Conservation (phyloP, 1,284 basidiomycete genomes). For the Earliella scabrosa region DNA sequence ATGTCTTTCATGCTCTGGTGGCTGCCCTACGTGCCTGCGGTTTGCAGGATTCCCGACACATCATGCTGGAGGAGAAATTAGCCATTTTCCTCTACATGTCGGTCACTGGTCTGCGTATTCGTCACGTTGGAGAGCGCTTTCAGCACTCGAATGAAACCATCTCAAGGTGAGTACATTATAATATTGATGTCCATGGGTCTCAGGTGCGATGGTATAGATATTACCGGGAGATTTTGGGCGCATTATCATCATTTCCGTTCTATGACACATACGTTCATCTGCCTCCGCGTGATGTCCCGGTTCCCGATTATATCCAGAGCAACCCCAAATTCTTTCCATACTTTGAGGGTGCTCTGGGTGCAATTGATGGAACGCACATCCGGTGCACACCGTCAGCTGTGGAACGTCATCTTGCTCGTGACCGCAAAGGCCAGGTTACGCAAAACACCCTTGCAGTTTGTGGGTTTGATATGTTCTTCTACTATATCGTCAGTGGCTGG, state of each 20-base stretch:
- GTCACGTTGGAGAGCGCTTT: conserved; percentile 3
- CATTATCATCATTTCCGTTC: background rate
- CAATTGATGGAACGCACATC: conserved; percentile 31
- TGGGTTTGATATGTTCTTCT: conserved; percentile 31
- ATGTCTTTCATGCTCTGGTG: background rate
- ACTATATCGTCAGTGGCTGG: conserved; percentile 39
- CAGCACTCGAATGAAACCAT: conserved; percentile 1
- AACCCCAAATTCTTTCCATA: conserved; percentile 27
- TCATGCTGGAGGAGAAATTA: background rate
- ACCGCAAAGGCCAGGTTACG: conserved; percentile 29
- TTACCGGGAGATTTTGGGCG: conserved; percentile 8
- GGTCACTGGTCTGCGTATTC: conserved; percentile 2
- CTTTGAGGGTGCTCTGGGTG: conserved; percentile 27
- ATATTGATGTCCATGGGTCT: no score
- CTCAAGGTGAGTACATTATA: background rate
- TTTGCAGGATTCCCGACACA: background rate
- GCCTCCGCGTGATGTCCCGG: background rate
- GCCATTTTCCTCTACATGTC: background rate
- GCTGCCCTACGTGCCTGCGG: background rate
- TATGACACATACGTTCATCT: background rate
- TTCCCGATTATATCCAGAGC: conserved; percentile 8
- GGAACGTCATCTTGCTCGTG: conserved; percentile 14
- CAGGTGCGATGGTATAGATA: background rate
- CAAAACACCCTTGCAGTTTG: conserved; percentile 33
- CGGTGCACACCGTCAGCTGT: conserved; percentile 8